These are phyloP conservation scores for Chytriomyces sp. DNA, from an alignment of 192 early-diverging fungal genomes.

Conservation along the genomic window DNA sequence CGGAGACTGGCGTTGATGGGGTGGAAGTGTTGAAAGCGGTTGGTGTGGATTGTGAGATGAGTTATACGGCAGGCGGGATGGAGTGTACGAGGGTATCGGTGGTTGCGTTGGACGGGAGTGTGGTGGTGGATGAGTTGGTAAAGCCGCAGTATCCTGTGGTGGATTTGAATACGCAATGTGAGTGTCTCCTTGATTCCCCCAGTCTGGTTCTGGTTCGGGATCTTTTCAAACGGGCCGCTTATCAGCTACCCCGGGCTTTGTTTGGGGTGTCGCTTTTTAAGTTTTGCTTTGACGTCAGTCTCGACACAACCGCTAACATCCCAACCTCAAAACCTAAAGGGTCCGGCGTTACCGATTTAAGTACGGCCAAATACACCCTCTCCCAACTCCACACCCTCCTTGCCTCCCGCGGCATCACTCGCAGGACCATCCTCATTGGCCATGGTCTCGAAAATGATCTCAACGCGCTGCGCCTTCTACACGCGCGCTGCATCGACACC, in stretches of 20 bases:
- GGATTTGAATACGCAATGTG: conserved; percentile 62
- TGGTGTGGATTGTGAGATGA: conserved; percentile 77
- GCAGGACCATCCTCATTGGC: conserved; percentile 61
- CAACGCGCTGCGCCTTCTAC: conserved; percentile 59
- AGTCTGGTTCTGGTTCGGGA: too few relatives aligned
- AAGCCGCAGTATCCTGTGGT: conserved; percentile 53
- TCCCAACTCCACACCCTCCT: conserved; percentile 31
- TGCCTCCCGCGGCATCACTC: conserved; percentile 46
- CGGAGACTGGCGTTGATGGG: not conserved
- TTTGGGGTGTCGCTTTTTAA: not conserved
- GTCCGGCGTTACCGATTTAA: conserved; percentile 56
- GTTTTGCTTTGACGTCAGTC: not conserved
- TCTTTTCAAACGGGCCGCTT: too few relatives aligned
- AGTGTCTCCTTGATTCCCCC: not conserved
- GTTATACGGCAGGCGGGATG: conserved; percentile 69
- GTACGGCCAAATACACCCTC: conserved; percentile 53
- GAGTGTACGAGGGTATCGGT: conserved; percentile 67
- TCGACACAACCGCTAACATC: too few relatives aligned
- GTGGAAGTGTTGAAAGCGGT: conserved; percentile 38
- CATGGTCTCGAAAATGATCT: conserved; percentile 74
- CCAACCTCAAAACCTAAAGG: too few relatives aligned
- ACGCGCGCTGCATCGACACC: conserved; percentile 69
- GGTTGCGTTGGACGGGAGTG: conserved; percentile 48
- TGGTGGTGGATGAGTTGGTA: conserved; percentile 64
- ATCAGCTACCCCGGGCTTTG: not conserved